phyloP scores from a whole-genome alignment of 495 filamentous ascomycete genomes.

The Penicillium alfredii region DNA sequence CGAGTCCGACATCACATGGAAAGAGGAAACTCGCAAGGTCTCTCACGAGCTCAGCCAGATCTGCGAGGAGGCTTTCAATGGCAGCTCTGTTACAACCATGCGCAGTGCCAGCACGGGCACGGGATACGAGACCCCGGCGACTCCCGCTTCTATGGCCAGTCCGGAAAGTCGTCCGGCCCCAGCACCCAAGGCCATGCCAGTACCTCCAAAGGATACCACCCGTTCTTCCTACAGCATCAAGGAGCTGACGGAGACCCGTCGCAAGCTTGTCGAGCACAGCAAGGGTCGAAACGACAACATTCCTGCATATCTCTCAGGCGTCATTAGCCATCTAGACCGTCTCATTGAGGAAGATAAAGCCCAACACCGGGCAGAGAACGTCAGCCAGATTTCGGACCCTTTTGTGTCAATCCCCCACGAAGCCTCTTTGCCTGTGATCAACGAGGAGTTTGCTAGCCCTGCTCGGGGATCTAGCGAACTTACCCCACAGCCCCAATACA shows the following conservation, averaged over 20 bases:
- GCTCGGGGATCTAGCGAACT: slow-evolving; percentile 1
- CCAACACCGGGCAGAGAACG: background rate
- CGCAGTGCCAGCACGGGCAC: slow-evolving; percentile 38
- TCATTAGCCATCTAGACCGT: slow-evolving; percentile 58
- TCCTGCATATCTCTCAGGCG: slow-evolving; percentile 47
- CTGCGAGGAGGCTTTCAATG: slow-evolving; percentile 81
- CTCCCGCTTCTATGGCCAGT: slow-evolving; percentile 40
- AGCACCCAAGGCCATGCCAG: background rate
- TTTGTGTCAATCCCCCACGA: slow-evolving; percentile 35
- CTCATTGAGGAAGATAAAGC: slow-evolving; percentile 46
- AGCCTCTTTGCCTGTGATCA: slow-evolving; percentile 46
- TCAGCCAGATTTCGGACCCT: slow-evolving; percentile 47
- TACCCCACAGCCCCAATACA: slow-evolving; percentile 3
- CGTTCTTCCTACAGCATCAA: slow-evolving; percentile 43
- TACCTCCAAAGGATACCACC: slow-evolving; percentile 5
- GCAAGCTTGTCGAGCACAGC: slow-evolving; percentile 45
- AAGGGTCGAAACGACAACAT: slow-evolving; percentile 32
- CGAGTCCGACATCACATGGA: slow-evolving; percentile 46
- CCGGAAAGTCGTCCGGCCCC: slow-evolving; percentile 19
- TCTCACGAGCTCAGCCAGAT: slow-evolving; percentile 60
- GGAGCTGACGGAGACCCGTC: slow-evolving; percentile 53
- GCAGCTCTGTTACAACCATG: slow-evolving; percentile 51
- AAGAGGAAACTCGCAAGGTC: slow-evolving; percentile 57
- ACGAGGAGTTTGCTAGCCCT: slow-evolving; percentile 37
- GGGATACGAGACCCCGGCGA: slow-evolving; percentile 49